phyloP scores from a whole-genome alignment of 2,329 filamentous ascomycete genomes.

The Sarocladium strictum region DNA sequence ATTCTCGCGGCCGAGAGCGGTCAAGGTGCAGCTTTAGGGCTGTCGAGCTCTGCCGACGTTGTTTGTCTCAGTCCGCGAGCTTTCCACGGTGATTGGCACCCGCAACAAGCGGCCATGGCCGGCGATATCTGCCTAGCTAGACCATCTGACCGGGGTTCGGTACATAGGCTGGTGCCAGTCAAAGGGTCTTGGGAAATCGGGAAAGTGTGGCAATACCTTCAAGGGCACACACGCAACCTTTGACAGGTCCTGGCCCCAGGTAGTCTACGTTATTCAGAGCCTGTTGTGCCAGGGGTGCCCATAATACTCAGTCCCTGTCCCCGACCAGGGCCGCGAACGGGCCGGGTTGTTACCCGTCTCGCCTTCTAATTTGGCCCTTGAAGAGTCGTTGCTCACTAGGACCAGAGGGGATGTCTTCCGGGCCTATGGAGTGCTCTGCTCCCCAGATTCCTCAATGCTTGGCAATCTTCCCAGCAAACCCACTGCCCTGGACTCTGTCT shows the following conservation, averaged over 20 bases:
- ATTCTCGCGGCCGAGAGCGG: neutral
- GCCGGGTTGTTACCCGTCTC: constrained; percentile 8
- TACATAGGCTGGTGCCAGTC: neutral
- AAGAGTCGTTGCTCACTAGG: neutral
- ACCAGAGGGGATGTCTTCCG: constrained; percentile 6
- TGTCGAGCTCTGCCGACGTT: neutral
- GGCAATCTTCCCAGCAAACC: neutral
- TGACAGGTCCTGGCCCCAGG: neutral
- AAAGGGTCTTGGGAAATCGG: constrained; percentile 3
- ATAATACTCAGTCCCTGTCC: constrained; percentile 1
- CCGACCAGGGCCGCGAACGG: constrained; percentile 6
- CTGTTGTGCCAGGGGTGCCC: constrained; percentile 1
- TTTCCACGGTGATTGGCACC: neutral
- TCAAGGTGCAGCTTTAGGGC: neutral
- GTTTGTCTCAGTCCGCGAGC: neutral
- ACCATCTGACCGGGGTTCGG: neutral
- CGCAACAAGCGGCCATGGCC: neutral
- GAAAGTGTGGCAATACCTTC: neutral
- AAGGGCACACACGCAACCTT: neutral
- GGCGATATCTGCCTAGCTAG: neutral
- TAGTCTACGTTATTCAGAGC: neutral
- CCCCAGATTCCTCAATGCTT: constrained; percentile 4
- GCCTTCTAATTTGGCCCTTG: constrained; percentile 8
- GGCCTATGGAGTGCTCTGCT: neutral
- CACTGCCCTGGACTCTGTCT: neutral